Base-by-base conservation (phyloP, 345 rosid species). In the Populus simonii region DNA sequence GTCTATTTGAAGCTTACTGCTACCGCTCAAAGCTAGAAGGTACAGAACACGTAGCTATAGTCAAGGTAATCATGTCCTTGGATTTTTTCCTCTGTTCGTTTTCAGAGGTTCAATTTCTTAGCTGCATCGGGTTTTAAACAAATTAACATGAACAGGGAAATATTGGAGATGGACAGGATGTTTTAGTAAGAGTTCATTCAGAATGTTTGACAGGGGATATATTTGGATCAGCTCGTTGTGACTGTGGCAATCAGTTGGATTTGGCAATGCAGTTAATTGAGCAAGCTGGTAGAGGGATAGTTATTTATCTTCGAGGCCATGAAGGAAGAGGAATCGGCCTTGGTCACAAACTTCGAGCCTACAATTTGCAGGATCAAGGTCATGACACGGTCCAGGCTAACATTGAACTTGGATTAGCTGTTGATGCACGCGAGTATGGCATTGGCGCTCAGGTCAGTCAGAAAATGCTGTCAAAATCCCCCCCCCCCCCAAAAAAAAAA, bases 301-400 rank as follows among this genome's bases (percentile, higher is more conserved):
- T 94, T 10, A 84, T 94, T 71, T 94, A 94, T 81, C 97, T 92
- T 49, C 86, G 97, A 78, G 98, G 97, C 27, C 98, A 92, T 33
- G 94, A 92, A 86, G 98, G 98, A 71, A 88, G 97, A 86, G 98
- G 97, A 57, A 94, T 94, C 4, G 97, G 97, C 45, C 91, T 91
- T 25, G 96, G 96, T 41, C 98, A 92, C 84, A 94, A 94, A 73
- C 93, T 92, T 18, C 83, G 82, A 59, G 96, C 97, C 68, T 92
- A 94, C 80, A 94, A 91, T 80, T 81, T 94, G 82, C 98, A 94
- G 77, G 97, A 91, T 78, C 84, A 88, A 78, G 97, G 98, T n/a
- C 96, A 90, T 47, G 97, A 94, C 76, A 94, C 96, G 1, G 98
- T 94, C 71, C 89, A 94, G 74, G 96, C 97, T 7, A 94, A 92